These are phyloP conservation scores for Cryptomeria japonica DNA, from an alignment of 75 land plant genomes.

Conservation along the genomic window DNA sequence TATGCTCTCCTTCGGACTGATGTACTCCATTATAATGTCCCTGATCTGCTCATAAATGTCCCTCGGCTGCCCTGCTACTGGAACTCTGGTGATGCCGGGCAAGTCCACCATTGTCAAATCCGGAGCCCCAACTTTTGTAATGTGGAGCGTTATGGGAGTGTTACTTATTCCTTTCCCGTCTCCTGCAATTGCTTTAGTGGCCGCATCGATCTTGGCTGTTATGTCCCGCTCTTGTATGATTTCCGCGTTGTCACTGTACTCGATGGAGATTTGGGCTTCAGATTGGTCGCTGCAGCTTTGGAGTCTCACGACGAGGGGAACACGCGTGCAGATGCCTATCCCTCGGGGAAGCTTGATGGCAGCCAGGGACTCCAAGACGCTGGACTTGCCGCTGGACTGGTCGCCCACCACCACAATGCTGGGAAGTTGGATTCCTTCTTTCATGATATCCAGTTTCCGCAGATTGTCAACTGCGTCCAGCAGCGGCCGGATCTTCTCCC, in stretches of 20 bases:
- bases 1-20: conserved; percentile 56
- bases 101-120: conserved; percentile 71
- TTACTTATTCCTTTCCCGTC: conserved; percentile 36
- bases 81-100: conserved; percentile 73
- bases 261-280: conserved; percentile 26
- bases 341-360: conserved; percentile 52
- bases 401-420: conserved; percentile 74
- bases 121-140: conserved; percentile 42
- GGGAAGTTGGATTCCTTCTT: conserved; percentile 61
- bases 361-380: conserved; percentile 66
- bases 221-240: conserved; percentile 24
- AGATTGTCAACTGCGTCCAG: conserved; percentile 58
- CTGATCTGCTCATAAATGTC: conserved; percentile 56
- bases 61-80: conserved; percentile 60
- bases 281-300: conserved; percentile 20
- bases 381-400: conserved; percentile 64
- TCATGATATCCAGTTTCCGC: conserved; percentile 34
- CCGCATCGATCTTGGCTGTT: conserved; percentile 24
- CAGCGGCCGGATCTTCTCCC: conserved; percentile 46
- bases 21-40: conserved; percentile 48
- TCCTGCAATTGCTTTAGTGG: conserved; percentile 53
- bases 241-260: conserved; percentile 15
- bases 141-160: conserved; percentile 43
- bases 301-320: conserved; percentile 57
- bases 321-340: conserved; percentile 63